Evolutionary conservation across 2,329 filamentous ascomycete genomes (phyloP).

Genomic region (Diaporthe sp.): DNA sequence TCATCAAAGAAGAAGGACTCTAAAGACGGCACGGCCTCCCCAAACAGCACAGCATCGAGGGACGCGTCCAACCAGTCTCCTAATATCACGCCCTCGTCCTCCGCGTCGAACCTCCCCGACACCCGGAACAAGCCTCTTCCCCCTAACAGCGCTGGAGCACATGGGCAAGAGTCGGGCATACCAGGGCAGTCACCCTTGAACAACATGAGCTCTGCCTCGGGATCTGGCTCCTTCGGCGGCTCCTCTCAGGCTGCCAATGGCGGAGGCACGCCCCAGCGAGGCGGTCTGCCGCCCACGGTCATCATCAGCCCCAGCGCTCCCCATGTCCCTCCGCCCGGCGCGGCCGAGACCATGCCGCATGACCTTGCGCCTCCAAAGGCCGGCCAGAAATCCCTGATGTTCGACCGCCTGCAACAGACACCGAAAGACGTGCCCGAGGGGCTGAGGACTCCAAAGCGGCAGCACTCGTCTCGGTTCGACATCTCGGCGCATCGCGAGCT

Average conservation of each 20-base stretch:
- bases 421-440: conserved; percentile 98
- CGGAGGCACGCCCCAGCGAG: conserved; percentile 72
- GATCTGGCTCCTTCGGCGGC: conserved; percentile 43
- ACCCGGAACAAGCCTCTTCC: conserved; percentile 84
- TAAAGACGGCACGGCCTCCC: conserved; percentile 84
- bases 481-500: conserved; percentile 97
- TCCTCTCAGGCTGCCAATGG: conserved; percentile 62
- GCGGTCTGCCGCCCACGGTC: conserved; percentile 83
- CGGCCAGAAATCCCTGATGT: conserved; percentile 88
- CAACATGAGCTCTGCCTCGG: conserved; percentile 39
- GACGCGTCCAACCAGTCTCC: conserved; percentile 71
- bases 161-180: conserved; percentile 55
- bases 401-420: conserved; percentile 89
- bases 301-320: conserved; percentile 95
- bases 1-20: conserved; percentile 81
- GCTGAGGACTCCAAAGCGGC: conserved; percentile 92
- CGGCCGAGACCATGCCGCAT: conserved; percentile 97
- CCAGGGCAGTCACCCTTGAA: conserved; percentile 47
- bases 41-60: conserved; percentile 68
- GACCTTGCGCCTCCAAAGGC: conserved; percentile 95
- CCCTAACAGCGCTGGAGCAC: conserved; percentile 61
- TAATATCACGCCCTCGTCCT: conserved; percentile 85
- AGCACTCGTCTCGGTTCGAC: conserved; percentile 97
- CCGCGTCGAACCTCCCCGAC: conserved; percentile 88
- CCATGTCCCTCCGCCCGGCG: conserved; percentile 91